Conservation (phyloP, 2,329 filamentous ascomycete species). For the Coniochaeta sp. region DNA sequence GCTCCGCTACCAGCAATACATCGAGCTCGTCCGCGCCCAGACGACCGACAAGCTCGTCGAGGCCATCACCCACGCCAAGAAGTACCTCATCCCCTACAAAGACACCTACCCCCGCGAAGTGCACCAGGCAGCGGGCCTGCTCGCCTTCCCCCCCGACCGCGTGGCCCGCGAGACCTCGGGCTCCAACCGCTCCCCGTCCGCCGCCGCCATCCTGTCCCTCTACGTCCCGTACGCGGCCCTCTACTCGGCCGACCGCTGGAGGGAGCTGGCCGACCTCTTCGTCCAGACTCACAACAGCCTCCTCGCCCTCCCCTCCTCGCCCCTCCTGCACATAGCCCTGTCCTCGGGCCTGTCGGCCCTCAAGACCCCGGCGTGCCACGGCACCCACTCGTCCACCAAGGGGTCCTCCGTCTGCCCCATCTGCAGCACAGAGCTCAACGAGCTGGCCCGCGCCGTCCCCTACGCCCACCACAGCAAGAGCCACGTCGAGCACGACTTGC, state of each 20-base stretch:
- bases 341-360: slow-evolving; percentile 87
- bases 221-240: slow-evolving; percentile 37
- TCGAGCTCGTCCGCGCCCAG: slow-evolving; percentile 73
- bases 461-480: slow-evolving; percentile 95
- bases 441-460: slow-evolving; percentile 78
- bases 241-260: slow-evolving; percentile 69
- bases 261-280: slow-evolving; percentile 70
- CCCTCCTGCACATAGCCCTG: slow-evolving; percentile 83
- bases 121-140: slow-evolving; percentile 66
- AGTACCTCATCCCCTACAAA: slow-evolving; percentile 65
- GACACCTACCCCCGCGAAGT: slow-evolving; percentile 63
- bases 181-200: not conserved
- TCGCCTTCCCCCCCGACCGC: slow-evolving; percentile 60
- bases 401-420: slow-evolving; percentile 68
- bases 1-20: slow-evolving; percentile 88
- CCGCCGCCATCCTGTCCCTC: slow-evolving; percentile 23
- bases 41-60: slow-evolving; percentile 60
- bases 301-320: slow-evolving; percentile 71
- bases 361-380: slow-evolving; percentile 89
- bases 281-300: slow-evolving; percentile 79
- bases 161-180: slow-evolving; percentile 63
- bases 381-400: slow-evolving; percentile 11
- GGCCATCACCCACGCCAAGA: slow-evolving; percentile 74
- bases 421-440: slow-evolving; percentile 90
- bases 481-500: slow-evolving; percentile 78